phyloP scores from a whole-genome alignment of 106 monocot genomes.

The Dendrobium catenatum region DNA sequence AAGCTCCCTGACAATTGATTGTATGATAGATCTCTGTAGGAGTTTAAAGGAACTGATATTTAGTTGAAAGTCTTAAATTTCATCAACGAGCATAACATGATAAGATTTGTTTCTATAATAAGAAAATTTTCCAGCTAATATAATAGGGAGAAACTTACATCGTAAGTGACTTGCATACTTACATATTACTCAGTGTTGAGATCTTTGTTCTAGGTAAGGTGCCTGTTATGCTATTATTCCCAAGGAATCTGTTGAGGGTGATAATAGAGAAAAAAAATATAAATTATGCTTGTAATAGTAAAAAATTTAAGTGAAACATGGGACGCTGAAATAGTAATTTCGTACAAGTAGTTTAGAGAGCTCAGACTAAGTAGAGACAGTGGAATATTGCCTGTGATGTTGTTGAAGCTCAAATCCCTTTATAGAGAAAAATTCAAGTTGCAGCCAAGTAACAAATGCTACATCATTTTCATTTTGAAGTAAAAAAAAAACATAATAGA shows the following conservation, averaged over 20 bases:
- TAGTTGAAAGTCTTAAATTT: not conserved
- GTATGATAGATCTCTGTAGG: conserved; percentile 84
- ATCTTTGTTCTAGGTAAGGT: conserved; percentile 54
- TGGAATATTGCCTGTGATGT: conserved; percentile 65
- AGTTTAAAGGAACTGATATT: conserved; percentile 3
- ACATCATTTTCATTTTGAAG: not conserved
- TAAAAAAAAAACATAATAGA: too few species aligned
- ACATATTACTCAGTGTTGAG: conserved; percentile 49
- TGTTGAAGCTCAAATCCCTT: conserved; percentile 97
- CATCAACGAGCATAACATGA: not conserved
- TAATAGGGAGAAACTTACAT: not conserved
- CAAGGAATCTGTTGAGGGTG: conserved; percentile 62
- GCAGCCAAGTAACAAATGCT: not conserved
- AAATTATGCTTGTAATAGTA: not conserved
- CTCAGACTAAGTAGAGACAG: conserved; percentile 60
- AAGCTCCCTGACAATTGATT: conserved; percentile 76
- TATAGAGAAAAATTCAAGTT: not conserved
- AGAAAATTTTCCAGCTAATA: not conserved
- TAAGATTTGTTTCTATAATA: not conserved
- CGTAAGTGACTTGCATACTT: conserved; percentile 4
- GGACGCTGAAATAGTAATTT: not conserved
- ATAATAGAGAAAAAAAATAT: conserved; percentile 6
- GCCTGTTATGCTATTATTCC: conserved; percentile 76
- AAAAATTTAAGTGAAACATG: not conserved
- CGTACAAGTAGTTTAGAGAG: conserved; percentile 52